These are phyloP conservation scores for Lachancea mirantina DNA, from an alignment of 805 yeast genomes.

Conservation along the genomic window DNA sequence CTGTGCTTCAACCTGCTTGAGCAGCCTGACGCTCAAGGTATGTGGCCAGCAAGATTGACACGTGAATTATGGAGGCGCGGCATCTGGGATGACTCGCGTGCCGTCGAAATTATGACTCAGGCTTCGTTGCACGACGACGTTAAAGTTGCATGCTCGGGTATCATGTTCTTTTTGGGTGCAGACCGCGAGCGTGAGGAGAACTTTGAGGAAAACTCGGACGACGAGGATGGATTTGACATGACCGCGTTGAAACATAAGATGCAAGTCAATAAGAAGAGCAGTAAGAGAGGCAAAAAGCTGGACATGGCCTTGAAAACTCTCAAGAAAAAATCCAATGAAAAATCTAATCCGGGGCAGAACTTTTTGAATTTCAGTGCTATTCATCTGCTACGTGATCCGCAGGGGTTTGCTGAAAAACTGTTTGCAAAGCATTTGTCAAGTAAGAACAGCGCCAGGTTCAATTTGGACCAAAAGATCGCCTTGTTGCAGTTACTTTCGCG, in stretches of 20 bases:
- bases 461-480: constrained; percentile 81
- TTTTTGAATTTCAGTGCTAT: constrained; percentile 90
- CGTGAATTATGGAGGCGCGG: constrained; percentile 97
- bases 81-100: constrained; percentile 94
- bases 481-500: constrained; percentile 84
- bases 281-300: constrained; percentile 73
- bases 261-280: constrained; percentile 74
- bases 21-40: constrained; percentile 70
- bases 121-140: constrained; percentile 84
- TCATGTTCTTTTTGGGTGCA: constrained; percentile 86
- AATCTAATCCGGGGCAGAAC: constrained; percentile 29
- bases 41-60: constrained; percentile 94
- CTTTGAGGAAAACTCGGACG: constrained; percentile 58
- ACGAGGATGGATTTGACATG: constrained; percentile 70
- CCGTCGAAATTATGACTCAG: constrained; percentile 96
- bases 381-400: constrained; percentile 92
- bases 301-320: constrained; percentile 64
- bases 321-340: constrained; percentile 56
- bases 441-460: constrained; percentile 61
- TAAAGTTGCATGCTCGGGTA: constrained; percentile 87
- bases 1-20: constrained; percentile 80
- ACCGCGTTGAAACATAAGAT: constrained; percentile 69
- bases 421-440: constrained; percentile 66
- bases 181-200: constrained; percentile 74
- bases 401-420: constrained; percentile 87